These are phyloP conservation scores for Pyricularia pennisetigena DNA, from an alignment of 2,329 filamentous ascomycete genomes.

Conservation along the genomic window DNA sequence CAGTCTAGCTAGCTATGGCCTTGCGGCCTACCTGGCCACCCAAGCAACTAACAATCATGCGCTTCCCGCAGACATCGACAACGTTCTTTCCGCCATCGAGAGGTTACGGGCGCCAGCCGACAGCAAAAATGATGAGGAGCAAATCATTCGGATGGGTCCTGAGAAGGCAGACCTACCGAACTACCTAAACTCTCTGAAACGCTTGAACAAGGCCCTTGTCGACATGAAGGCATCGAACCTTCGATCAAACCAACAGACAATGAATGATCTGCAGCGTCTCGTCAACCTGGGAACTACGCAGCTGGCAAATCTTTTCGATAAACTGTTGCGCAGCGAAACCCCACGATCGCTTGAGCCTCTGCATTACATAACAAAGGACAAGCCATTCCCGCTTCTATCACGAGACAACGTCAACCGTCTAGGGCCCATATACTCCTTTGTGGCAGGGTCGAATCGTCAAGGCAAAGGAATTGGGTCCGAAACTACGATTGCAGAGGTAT, in stretches of 20 bases:
- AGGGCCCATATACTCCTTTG: conserved; percentile 67
- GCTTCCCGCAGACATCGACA: conserved; percentile 61
- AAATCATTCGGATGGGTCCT: conserved; percentile 80
- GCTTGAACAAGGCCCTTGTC: conserved; percentile 71
- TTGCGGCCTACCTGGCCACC: neutral
- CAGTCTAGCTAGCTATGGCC: neutral
- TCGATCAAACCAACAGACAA: conserved; percentile 82
- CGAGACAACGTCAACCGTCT: conserved; percentile 68
- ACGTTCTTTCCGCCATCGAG: conserved; percentile 78
- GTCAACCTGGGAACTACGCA: conserved; percentile 72
- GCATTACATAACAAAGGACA: conserved; percentile 85
- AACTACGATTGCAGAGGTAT: conserved; percentile 68
- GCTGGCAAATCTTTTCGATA: conserved; percentile 75
- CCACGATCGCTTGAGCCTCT: conserved; percentile 77
- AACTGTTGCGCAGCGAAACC: conserved; percentile 64
- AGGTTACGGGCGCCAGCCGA: conserved; percentile 83
- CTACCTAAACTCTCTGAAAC: conserved; percentile 83
- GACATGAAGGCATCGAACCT: conserved; percentile 88
- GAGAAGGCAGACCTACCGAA: conserved; percentile 71
- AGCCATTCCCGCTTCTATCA: conserved; percentile 70
- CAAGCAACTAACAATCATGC: neutral
- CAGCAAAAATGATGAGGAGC: conserved; percentile 84
- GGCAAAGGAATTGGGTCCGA: conserved; percentile 32
- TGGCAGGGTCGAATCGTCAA: conserved; percentile 51
- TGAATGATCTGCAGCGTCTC: conserved; percentile 67